Evolutionary conservation across 306 rosid genomes (phyloP).

Genomic region (Cicer pinnatifidum): DNA sequence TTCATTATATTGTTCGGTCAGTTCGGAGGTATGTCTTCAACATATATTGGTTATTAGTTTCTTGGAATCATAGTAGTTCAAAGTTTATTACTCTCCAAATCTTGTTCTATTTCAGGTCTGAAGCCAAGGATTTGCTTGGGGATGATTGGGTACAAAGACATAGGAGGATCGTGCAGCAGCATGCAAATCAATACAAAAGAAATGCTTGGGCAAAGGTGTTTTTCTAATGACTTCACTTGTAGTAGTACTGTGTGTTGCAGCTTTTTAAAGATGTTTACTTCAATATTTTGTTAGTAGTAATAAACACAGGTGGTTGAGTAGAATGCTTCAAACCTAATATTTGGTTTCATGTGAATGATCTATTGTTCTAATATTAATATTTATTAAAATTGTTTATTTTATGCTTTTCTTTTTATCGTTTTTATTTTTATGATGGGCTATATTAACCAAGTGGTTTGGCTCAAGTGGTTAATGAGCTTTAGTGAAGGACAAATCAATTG

Average conservation of each 20-base stretch:
- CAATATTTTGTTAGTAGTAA: slow-evolving; percentile 10
- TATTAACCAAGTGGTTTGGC: too few species aligned
- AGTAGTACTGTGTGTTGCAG: slow-evolving; percentile 5
- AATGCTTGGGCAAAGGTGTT: slow-evolving; percentile 92
- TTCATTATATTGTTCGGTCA: slow-evolving; percentile 93
- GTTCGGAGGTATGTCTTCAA: slow-evolving; percentile 73
- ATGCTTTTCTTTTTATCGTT: not conserved
- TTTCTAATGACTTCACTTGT: slow-evolving; percentile 18
- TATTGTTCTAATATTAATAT: not conserved
- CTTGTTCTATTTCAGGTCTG: slow-evolving; percentile 66
- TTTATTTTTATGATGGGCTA: too few species aligned
- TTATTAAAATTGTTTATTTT: not conserved
- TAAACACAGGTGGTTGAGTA: not conserved
- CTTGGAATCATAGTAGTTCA: slow-evolving; percentile 33
- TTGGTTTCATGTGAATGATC: slow-evolving; percentile 31
- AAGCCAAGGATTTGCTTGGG: slow-evolving; percentile 97
- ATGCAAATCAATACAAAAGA: slow-evolving; percentile 96
- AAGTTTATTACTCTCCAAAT: slow-evolving; percentile 22
- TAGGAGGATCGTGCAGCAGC: slow-evolving; percentile 91
- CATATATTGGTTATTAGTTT: slow-evolving; percentile 23
- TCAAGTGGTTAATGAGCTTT: too few species aligned
- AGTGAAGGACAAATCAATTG: too few species aligned
- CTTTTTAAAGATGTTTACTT: slow-evolving; percentile 31
- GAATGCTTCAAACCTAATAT: not conserved
- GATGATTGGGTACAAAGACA: slow-evolving; percentile 99